These are phyloP conservation scores for Suillus cothurnatus DNA, from an alignment of 768 basidiomycete species.

Conservation along the genomic window DNA sequence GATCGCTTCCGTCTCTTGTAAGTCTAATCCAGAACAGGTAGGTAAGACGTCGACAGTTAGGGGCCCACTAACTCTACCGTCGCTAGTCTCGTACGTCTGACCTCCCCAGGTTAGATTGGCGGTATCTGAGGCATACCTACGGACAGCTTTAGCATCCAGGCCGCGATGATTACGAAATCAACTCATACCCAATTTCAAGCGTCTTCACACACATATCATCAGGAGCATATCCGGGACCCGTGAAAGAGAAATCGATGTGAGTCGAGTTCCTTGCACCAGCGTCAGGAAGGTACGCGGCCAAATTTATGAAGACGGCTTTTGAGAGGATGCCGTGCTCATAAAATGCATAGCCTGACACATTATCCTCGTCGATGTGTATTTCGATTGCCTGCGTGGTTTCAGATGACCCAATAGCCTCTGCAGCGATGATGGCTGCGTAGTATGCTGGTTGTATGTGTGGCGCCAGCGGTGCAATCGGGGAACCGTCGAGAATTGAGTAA, in stretches of 20 bases:
- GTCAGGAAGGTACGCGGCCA: conserved; percentile 47
- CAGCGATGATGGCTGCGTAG: conserved; percentile 63
- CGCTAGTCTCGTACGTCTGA: conserved; percentile 46
- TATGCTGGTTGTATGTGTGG: conserved; percentile 70
- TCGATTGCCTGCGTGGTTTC: conserved; percentile 47
- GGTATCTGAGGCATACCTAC: conserved; percentile 51
- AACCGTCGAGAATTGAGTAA: conserved; percentile 58
- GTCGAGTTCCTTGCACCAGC: conserved; percentile 24
- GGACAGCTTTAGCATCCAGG: not conserved
- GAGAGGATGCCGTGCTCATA: conserved; percentile 6
- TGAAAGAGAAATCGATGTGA: conserved; percentile 5
- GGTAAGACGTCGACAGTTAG: conserved; percentile 30
- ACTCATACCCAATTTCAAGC: conserved; percentile 45
- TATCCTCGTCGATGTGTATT: conserved; percentile 46
- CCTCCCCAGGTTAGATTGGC: conserved; percentile 57
- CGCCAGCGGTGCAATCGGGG: conserved; percentile 49
- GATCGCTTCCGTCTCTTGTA: conserved; percentile 51
- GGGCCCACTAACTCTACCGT: conserved; percentile 43
- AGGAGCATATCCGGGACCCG: not conserved
- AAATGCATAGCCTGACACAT: conserved; percentile 45
- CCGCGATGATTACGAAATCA: not conserved
- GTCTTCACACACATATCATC: conserved; percentile 46
- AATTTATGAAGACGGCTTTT: conserved; percentile 62
- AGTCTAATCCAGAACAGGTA: conserved; percentile 43
- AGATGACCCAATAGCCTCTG: conserved; percentile 55